These are phyloP conservation scores for Amauroascus niger DNA, from an alignment of 2,329 filamentous ascomycete species.

Conservation along the genomic window DNA sequence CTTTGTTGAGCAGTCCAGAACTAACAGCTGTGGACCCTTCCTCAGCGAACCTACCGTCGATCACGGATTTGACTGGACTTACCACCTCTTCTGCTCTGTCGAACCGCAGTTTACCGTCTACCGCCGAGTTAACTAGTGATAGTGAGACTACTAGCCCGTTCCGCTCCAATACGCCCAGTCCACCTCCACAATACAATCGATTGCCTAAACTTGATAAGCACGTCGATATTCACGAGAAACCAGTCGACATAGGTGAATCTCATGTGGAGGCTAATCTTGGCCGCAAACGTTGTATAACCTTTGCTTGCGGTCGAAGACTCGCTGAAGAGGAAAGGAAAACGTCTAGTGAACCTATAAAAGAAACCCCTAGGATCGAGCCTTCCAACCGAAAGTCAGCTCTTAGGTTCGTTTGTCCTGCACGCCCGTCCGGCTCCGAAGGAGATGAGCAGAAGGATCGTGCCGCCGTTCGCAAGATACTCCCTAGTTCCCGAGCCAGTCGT, in stretches of 20 bases:
- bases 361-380: slow-evolving; percentile 21
- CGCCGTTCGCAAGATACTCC: slow-evolving; percentile 19
- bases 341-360: slow-evolving; percentile 24
- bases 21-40: slow-evolving; percentile 27
- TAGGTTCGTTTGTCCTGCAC: slow-evolving; percentile 40
- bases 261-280: slow-evolving; percentile 54
- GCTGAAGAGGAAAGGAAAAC: slow-evolving; percentile 30
- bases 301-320: slow-evolving; percentile 65
- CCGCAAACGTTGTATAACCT: slow-evolving; percentile 84
- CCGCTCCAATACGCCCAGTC: slow-evolving; percentile 79
- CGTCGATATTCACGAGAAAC: slow-evolving; percentile 1
- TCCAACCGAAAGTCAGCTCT: slow-evolving; percentile 38
- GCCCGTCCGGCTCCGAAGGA: slow-evolving; percentile 21
- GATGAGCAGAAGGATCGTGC: slow-evolving; percentile 20
- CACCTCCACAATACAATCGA: slow-evolving; percentile 49
- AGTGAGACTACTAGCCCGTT: slow-evolving; percentile 82
- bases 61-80: slow-evolving; percentile 18
- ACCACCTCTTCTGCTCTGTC: slow-evolving; percentile 29
- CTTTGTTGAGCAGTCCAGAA: slow-evolving; percentile 60
- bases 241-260: slow-evolving; percentile 41
- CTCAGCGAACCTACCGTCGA: neutral
- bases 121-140: slow-evolving; percentile 88
- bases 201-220: slow-evolving; percentile 16
- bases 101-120: slow-evolving; percentile 69
- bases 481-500: slow-evolving; percentile 27